These are phyloP conservation scores for Myriosclerotinia curreyana DNA, from an alignment of 2,329 filamentous ascomycete genomes.

Conservation along the genomic window DNA sequence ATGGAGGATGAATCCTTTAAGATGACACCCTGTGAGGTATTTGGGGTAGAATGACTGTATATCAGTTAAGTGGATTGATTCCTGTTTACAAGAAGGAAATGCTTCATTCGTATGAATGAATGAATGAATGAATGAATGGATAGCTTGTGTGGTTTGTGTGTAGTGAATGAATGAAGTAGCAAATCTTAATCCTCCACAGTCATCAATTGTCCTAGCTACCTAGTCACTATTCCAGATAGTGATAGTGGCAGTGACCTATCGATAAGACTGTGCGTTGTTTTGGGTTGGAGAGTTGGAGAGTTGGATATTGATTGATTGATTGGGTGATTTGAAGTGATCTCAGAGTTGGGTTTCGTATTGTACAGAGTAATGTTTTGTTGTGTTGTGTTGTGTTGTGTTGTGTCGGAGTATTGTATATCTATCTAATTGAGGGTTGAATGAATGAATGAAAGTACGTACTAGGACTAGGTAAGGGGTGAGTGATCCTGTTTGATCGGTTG, in stretches of 20 bases:
- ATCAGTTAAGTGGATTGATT: slow-evolving; percentile 2
- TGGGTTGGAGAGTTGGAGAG: background rate
- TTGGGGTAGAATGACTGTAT: background rate
- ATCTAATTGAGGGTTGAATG: no score
- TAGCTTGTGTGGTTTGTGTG: background rate
- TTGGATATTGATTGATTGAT: background rate
- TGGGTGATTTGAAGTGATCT: no score
- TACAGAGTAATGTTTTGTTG: no score
- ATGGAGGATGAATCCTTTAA: background rate
- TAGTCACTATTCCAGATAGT: no score
- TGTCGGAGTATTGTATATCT: no score
- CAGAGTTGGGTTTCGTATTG: no score
- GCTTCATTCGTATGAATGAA: background rate
- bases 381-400: no score
- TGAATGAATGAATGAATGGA: background rate
- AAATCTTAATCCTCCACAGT: background rate
- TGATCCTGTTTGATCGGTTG: no score
- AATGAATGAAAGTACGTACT: no score
- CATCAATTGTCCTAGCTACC: background rate
- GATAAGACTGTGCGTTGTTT: no score
- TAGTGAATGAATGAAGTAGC: background rate
- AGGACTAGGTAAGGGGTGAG: no score
- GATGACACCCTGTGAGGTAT: background rate
- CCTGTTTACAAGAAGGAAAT: background rate
- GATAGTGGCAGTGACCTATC: no score